Base-by-base conservation (phyloP, 1,139 yeast species). In the Protomyces inouyei region DNA sequence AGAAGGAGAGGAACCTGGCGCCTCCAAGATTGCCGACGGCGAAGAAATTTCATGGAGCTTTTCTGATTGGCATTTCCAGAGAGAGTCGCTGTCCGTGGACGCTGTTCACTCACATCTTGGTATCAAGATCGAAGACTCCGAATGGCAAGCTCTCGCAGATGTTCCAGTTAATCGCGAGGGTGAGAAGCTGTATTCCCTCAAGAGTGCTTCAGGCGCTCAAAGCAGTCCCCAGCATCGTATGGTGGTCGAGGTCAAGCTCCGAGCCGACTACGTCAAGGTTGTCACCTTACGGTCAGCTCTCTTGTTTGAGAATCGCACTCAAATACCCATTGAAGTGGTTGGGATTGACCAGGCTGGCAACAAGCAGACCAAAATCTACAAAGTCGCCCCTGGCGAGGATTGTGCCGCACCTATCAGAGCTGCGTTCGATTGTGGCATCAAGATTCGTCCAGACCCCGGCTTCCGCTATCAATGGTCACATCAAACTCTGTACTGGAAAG, bases 21-120 rank as follows among this genome's bases (percentile, higher is more conserved):
- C 65, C 75, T 48, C 80, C 0, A 66, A 72, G 0, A 74, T 91
- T 28, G 77, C 77, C 56, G 80, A 85, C 54, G 82, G 83, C 2
- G 82, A 81, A 4, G 76, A 76, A 6, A 75, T 83, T 10, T 87
- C 92, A 0, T 95, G 98, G 98, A 85, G 93, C 53, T 95, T 95
- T 77, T 96, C 92, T 72, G 97, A 93, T 72, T 93, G 98, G 97
- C 81, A 88, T 68, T 82, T 81, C 40, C 83, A 91, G 23, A 85
- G 98, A 74, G 96, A 93, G 72, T 85, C 52, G 21, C 52, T 64
- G 16, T 52, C 59, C 10, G 55, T 51, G 35, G 64, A 64, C 35
- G 57, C 55, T 16, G 57, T 57, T 35, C 46, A 55, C 10, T 45
- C 65, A 16, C 54, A 60, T 18, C 52, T 65, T 16, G 65, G 60